A percentile compares a stretch with the other conserved stretches of the same genome.
Conservation (phyloP, 2,329 filamentous ascomycete genomes). For the Purpureocillium takamizusanense region DNA sequence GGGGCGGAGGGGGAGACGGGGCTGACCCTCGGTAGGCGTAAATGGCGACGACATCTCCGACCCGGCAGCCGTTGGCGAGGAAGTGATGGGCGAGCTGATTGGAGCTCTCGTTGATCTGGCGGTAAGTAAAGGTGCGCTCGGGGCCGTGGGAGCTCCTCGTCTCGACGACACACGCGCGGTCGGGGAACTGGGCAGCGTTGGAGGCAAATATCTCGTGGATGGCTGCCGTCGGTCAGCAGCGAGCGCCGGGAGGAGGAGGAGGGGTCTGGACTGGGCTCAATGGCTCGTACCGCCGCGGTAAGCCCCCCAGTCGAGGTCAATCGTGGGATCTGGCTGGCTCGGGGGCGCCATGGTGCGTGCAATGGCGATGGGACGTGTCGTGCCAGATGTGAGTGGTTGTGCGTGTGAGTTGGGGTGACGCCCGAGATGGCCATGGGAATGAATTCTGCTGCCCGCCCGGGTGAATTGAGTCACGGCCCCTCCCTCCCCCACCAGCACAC, state of each 20-base stretch:
- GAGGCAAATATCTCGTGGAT: constrained; percentile 62
- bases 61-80: constrained; percentile 59
- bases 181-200: constrained; percentile 64
- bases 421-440: too few relatives aligned
- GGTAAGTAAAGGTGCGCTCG: constrained; percentile 67
- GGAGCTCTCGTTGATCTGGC: constrained; percentile 76
- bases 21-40: constrained; percentile 72
- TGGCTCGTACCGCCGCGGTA: constrained; percentile 53
- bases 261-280: too few relatives aligned
- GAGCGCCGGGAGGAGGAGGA: too few relatives aligned
- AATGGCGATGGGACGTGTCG: too few relatives aligned
- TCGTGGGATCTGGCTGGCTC: constrained; percentile 62
- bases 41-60: constrained; percentile 89
- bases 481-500: too few relatives aligned
- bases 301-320: constrained; percentile 58
- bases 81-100: constrained; percentile 76
- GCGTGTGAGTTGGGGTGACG: too few relatives aligned
- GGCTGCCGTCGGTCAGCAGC: too few relatives aligned
- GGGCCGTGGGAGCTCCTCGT: constrained; percentile 36
- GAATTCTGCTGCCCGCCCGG: too few relatives aligned
- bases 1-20: constrained; percentile 69
- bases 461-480: too few relatives aligned
- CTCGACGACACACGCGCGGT: constrained; percentile 41
- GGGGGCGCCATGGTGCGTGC: too few relatives aligned
- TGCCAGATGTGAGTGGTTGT: too few relatives aligned